These are phyloP conservation scores for Tylopilus felleus DNA, from an alignment of 768 basidiomycete genomes.

Conservation along the genomic window DNA sequence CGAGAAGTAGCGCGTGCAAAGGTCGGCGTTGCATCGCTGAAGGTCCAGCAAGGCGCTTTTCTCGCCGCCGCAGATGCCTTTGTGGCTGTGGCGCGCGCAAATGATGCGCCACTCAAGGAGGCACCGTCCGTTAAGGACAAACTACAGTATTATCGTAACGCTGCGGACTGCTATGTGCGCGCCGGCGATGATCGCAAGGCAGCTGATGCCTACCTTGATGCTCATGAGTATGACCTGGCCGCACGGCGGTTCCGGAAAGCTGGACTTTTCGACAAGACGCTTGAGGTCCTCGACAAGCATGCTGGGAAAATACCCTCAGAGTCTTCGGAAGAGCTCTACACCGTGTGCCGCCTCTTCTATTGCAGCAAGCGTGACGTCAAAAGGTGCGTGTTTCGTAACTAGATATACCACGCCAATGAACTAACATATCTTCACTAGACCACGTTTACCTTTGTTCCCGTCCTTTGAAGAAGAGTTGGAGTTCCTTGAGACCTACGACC, in stretches of 20 bases:
- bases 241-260: conserved; percentile 48
- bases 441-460: conserved; percentile 47
- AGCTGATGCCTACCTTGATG: conserved; percentile 41
- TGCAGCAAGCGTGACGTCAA: conserved; percentile 30
- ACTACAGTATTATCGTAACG: conserved; percentile 38
- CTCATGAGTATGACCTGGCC: conserved; percentile 41
- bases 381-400: conserved; percentile 11
- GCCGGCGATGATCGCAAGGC: conserved; percentile 41
- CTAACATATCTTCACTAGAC: conserved; percentile 32
- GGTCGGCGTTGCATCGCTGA: conserved; percentile 23
- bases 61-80: conserved; percentile 50
- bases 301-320: conserved; percentile 27
- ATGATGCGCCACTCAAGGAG: no score
- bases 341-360: conserved; percentile 46
- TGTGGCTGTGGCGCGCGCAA: conserved; percentile 37
- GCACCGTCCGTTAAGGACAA: conserved; percentile 25
- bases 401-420: not conserved
- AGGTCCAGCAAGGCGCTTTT: conserved; percentile 37
- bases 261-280: conserved; percentile 52
- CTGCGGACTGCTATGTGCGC: conserved; percentile 46
- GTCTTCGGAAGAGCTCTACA: conserved; percentile 37
- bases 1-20: conserved; percentile 46
- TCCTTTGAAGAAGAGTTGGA: conserved; percentile 52
- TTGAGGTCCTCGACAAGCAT: conserved; percentile 41
- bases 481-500: conserved; percentile 52